These are phyloP conservation scores for Fusarium proliferatum DNA, from an alignment of 2,329 filamentous ascomycete genomes.

Conservation along the genomic window DNA sequence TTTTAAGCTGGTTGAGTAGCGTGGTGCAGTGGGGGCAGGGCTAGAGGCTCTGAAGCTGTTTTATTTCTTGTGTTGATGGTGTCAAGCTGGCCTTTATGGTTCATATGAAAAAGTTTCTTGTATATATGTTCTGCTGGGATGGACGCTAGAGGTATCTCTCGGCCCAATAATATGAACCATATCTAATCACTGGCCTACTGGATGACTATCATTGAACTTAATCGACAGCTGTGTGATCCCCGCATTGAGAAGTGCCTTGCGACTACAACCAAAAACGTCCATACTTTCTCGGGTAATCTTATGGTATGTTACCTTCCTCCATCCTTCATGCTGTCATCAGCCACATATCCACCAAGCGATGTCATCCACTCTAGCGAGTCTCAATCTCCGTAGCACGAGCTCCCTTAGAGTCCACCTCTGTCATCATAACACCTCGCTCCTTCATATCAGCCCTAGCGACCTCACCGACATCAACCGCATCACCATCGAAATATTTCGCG, in stretches of 20 bases:
- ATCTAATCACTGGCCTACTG: neutral
- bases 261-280: too few relatives aligned
- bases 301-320: neutral
- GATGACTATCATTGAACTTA: fast-evolving
- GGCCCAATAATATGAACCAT: neutral
- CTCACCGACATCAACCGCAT: constrained; percentile 17
- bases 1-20: neutral
- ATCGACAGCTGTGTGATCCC: fast-evolving
- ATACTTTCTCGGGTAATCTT: neutral
- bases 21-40: neutral
- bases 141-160: neutral
- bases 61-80: neutral
- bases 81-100: neutral
- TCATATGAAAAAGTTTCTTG: constrained; percentile 10
- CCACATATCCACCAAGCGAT: fast-evolving
- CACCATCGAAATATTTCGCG: constrained; percentile 13
- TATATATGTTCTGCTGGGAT: constrained; percentile 7
- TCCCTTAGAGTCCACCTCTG: neutral
- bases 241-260: neutral
- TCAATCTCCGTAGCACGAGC: constrained; percentile 6
- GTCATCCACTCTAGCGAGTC: neutral
- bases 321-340: fast-evolving
- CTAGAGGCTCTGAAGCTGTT: neutral
- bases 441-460: constrained; percentile 20
- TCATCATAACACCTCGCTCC: neutral